These are phyloP conservation scores for Penicillium mononematosum DNA, from an alignment of 495 filamentous ascomycete genomes.

Conservation along the genomic window DNA sequence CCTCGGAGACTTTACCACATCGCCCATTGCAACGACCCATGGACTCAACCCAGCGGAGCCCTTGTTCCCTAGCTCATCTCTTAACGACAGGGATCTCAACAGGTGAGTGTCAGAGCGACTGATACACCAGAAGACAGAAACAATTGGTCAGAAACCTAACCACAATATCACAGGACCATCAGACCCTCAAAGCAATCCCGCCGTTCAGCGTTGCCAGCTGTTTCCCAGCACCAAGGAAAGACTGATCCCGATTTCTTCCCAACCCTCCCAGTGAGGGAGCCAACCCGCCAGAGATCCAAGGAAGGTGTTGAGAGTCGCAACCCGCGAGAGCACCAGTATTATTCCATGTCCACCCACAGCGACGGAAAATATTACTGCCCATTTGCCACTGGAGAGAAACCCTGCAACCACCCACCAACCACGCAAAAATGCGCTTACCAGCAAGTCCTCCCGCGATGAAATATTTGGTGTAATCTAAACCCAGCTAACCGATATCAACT, in stretches of 20 bases:
- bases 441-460: slow-evolving; percentile 53
- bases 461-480: neutral
- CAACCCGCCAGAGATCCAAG: slow-evolving; percentile 46
- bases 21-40: slow-evolving; percentile 35
- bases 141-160: slow-evolving; percentile 16
- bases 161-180: slow-evolving; percentile 36
- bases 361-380: slow-evolving; percentile 92
- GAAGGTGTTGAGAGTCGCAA: slow-evolving; percentile 53
- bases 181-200: slow-evolving; percentile 39
- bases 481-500: slow-evolving; percentile 34
- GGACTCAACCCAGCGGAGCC: slow-evolving; percentile 46
- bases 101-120: slow-evolving; percentile 34
- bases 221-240: slow-evolving; percentile 38
- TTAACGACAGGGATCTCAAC: slow-evolving; percentile 48
- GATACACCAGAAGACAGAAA: neutral
- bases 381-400: slow-evolving; percentile 64
- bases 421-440: slow-evolving; percentile 98
- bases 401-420: slow-evolving; percentile 79
- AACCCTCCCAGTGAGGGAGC: slow-evolving; percentile 39
- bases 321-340: slow-evolving; percentile 75
- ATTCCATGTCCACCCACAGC: slow-evolving; percentile 64
- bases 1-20: slow-evolving; percentile 40
- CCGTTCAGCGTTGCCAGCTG: slow-evolving; percentile 35
- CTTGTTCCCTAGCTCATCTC: slow-evolving; percentile 41
- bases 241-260: slow-evolving; percentile 42